phyloP scores from a whole-genome alignment of 2,329 filamentous ascomycete genomes.

The Monilinia fructicola region DNA sequence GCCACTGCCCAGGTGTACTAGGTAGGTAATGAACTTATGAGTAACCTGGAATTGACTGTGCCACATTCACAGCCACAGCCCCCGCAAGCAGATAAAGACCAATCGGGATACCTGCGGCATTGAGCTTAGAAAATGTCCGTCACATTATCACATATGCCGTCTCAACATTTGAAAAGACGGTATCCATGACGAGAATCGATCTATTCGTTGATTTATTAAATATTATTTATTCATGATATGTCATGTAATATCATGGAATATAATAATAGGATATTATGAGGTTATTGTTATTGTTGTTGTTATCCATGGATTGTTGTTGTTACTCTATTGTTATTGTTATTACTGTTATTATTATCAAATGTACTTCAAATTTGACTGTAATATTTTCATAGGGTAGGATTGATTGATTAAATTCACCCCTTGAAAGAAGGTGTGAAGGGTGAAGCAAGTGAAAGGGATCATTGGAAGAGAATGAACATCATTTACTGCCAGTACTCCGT shows the following conservation, averaged over 20 bases:
- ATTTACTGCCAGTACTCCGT: too few relatives aligned
- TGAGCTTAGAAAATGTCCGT: neutral
- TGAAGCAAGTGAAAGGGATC: neutral
- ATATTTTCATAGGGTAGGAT: neutral
- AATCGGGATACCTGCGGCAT: conserved; percentile 5
- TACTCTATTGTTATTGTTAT: too few relatives aligned
- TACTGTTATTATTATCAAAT: neutral
- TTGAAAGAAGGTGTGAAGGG: neutral
- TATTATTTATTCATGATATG: too few relatives aligned
- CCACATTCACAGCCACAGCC: neutral
- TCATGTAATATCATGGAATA: neutral
- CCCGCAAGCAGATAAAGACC: neutral
- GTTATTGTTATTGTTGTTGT: too few relatives aligned
- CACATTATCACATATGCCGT: neutral
- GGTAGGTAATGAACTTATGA: too few relatives aligned
- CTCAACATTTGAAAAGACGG: neutral
- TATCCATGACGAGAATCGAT: neutral
- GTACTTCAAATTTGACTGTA: neutral
- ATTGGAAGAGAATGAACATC: neutral
- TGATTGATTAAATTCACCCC: too few relatives aligned
- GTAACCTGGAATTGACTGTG: neutral
- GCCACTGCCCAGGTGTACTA: too few relatives aligned
- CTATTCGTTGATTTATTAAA: neutral
- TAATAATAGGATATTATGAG: too few relatives aligned
- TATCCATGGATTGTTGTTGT: too few relatives aligned